Conservation (phyloP, 2,329 filamentous ascomycete genomes). For the Colletotrichum cordylinicola region DNA sequence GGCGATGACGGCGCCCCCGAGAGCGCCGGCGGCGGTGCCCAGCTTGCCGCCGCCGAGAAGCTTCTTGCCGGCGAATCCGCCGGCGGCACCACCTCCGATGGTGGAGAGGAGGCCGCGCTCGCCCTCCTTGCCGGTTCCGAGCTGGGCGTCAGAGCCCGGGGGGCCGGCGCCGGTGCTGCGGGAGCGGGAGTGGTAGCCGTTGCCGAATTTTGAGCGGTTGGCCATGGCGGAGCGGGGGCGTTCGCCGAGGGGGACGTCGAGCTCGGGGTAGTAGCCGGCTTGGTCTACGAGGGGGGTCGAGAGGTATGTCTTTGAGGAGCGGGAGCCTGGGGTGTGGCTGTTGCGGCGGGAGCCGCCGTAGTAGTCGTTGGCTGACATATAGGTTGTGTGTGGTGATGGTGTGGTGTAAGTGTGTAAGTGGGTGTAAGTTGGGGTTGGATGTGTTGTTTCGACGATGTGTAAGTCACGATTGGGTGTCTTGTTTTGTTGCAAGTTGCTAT, state of each 20-base stretch:
- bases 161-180: slow-evolving; percentile 5
- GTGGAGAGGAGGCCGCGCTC: slow-evolving; percentile 63
- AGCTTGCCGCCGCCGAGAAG: slow-evolving; percentile 59
- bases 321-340: slow-evolving; percentile 8
- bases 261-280: slow-evolving; percentile 10
- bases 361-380: slow-evolving; percentile 30
- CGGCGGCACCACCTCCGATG: slow-evolving; percentile 56
- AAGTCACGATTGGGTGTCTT: not conserved
- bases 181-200: slow-evolving; percentile 6
- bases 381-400: not conserved
- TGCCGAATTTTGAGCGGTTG: slow-evolving; percentile 6
- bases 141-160: slow-evolving; percentile 18
- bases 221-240: not conserved
- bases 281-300: not conserved
- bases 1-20: slow-evolving; percentile 61
- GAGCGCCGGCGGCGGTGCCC: slow-evolving; percentile 56
- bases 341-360: slow-evolving; percentile 23
- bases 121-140: slow-evolving; percentile 37
- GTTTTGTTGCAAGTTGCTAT: not conserved
- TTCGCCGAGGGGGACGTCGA: not conserved
- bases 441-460: not conserved
- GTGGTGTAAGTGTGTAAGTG: not conserved
- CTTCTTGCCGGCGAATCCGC: slow-evolving; percentile 60
- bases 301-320: not conserved
- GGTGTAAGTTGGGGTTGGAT: not conserved